Evolutionary conservation across 2,329 filamentous ascomycete species (phyloP).

Genomic region (Diaporthe citrichinensis): DNA sequence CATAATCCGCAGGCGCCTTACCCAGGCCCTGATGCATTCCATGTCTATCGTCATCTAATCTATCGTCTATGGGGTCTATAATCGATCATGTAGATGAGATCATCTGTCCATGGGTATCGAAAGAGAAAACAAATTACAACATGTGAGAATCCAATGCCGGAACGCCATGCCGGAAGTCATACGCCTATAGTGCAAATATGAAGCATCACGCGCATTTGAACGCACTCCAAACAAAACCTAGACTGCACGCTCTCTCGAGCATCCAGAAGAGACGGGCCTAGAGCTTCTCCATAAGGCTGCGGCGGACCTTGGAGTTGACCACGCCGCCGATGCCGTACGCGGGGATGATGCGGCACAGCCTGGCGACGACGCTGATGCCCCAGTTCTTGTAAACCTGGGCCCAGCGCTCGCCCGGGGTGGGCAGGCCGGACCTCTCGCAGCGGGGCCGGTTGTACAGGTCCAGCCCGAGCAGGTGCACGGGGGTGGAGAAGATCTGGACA

Average conservation of each 20-base stretch:
- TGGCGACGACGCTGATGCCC: constrained; percentile 78
- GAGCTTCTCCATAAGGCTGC: constrained; percentile 74
- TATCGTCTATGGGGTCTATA: constrained; percentile 39
- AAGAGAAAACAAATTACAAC: not conserved
- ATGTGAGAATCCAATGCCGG: constrained; percentile 13
- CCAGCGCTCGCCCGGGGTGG: constrained; percentile 72
- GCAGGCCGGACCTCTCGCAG: constrained; percentile 51
- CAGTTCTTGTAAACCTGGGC: constrained; percentile 81
- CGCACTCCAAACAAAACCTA: not conserved
- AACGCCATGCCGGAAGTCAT: constrained; percentile 39
- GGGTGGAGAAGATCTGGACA: constrained; percentile 85
- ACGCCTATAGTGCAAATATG: constrained; percentile 29
- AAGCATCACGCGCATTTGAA: not conserved
- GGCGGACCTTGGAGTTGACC: constrained; percentile 82
- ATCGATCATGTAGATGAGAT: constrained; percentile 39
- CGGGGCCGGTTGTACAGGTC: constrained; percentile 85
- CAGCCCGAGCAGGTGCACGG: constrained; percentile 86
- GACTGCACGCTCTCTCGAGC: not conserved
- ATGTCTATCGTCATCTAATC: constrained; percentile 36
- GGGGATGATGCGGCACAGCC: constrained; percentile 88
- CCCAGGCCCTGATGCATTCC: constrained; percentile 9
- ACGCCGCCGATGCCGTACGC: constrained; percentile 92
- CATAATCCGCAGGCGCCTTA: not conserved
- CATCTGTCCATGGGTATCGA: constrained; percentile 41
- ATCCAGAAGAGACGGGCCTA: constrained; percentile 47